Conservation (phyloP, 1,284 basidiomycete species). For the Cutaneotrichosporon cutaneum region DNA sequence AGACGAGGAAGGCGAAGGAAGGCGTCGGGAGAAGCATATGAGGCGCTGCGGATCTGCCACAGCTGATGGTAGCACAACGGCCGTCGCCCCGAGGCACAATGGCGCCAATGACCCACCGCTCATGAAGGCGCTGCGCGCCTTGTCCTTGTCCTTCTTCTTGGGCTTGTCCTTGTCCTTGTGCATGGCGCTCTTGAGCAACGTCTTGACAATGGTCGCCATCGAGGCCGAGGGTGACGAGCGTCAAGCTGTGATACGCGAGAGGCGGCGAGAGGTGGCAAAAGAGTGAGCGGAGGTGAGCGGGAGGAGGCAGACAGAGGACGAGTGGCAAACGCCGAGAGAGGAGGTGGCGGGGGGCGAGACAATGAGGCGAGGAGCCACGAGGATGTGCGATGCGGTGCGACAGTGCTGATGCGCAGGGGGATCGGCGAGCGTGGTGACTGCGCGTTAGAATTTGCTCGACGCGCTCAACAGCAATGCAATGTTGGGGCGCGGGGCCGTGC, state of each 20-base stretch:
- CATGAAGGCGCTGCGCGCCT: not conserved
- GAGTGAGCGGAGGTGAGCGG: not conserved
- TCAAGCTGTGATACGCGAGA: too few species aligned
- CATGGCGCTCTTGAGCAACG: not conserved
- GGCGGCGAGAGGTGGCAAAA: not conserved
- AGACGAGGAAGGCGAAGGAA: too few species aligned
- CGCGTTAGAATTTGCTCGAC: not conserved
- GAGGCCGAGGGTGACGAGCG: not conserved
- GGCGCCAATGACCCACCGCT: not conserved
- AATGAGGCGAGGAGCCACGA: not conserved
- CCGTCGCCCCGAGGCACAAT: not conserved
- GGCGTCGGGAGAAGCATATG: not conserved
- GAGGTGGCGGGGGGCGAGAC: not conserved
- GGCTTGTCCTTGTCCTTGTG: not conserved
- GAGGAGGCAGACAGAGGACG: too few species aligned
- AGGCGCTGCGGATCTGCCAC: too few species aligned
- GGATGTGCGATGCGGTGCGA: too few species aligned
- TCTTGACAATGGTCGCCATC: constrained; percentile 4
- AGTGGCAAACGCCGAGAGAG: not conserved
- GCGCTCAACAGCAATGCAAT: not conserved
- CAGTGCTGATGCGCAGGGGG: too few species aligned
- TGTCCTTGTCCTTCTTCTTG: constrained; percentile 7
- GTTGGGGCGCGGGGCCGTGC: not conserved
- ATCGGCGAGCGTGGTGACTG: not conserved
- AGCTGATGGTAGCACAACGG: not conserved